Conservation (phyloP, 306 rosid genomes). For the barrel medic (Medicago truncatula) region DNA sequence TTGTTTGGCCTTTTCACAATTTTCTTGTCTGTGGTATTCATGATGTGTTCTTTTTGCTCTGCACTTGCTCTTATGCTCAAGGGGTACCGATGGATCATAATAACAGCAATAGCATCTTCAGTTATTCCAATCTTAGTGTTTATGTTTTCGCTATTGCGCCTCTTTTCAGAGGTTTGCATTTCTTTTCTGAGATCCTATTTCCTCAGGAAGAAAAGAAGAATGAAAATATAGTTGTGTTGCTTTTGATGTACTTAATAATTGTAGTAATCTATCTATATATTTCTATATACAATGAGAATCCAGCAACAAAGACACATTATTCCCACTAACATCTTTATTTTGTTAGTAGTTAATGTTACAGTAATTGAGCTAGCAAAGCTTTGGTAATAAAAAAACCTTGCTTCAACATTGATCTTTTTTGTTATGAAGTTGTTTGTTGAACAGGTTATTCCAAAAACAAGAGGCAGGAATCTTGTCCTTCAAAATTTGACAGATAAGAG, state of each 20-base stretch:
- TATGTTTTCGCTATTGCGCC: neutral
- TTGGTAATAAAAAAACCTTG: too few species aligned
- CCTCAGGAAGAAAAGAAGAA: neutral
- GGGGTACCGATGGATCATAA: neutral
- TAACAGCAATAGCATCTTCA: neutral
- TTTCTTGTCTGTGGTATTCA: neutral
- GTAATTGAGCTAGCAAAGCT: too few species aligned
- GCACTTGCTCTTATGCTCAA: neutral
- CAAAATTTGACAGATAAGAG: too few species aligned
- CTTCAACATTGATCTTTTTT: too few species aligned
- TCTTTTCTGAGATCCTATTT: neutral
- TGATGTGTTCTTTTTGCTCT: neutral
- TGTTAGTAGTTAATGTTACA: too few species aligned
- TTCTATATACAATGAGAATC: too few species aligned
- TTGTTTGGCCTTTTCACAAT: neutral
- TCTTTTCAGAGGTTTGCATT: neutral
- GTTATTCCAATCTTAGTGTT: neutral
- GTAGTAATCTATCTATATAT: too few species aligned
- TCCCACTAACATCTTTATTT: too few species aligned
- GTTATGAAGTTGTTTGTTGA: too few species aligned
- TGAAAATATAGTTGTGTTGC: neutral
- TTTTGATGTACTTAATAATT: neutral
- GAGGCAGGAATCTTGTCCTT: too few species aligned
- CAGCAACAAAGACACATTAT: too few species aligned
- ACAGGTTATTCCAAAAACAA: too few species aligned